Evolutionary conservation across 257 asterid species (phyloP), one percentile per base, ranked within the genome.

Genomic region (Orobanche coerulescens): DNA sequence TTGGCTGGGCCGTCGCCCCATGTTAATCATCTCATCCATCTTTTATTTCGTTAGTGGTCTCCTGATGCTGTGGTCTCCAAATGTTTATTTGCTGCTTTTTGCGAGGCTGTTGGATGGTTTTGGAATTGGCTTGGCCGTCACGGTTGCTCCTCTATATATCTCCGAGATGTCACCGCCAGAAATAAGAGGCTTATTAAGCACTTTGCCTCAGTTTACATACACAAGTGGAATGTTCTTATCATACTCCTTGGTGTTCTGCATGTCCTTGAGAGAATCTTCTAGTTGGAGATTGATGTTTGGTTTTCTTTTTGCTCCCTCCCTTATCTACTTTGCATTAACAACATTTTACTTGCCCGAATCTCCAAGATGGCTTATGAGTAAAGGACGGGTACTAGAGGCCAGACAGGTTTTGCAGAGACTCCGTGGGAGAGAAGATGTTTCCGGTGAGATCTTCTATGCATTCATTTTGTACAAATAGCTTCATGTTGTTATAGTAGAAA

Each of bases 351-450:
- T 86, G 75, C 95, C 95, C 0, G 95, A 86, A 66, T 86, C 95
- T 49, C 95, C 95, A 0, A 79, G 95, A 58, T 86, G 95, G 95
- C 88, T 86, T 10, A 82, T 86, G 11, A 83, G 83, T 62, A 86
- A 86, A 74, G 91, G 95, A 15, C 39, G 78, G 46, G 70, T 74
- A 81, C 20, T 61, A 15, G 95, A 86, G 73, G 86, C 88, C 9
- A 86, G 64, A 49, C 72, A 64, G 60, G 86, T 78, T 54, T 54
- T 86, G 76, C 84, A 79, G 67, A 78, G 75, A 39, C 80, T 83
- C 16, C 83, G 86, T 12, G 86, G 85, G 43, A 79, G 58, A 39
- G 81, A 86, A 47, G 88, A 86, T 72, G 85, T 86, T 33, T 64
- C 85, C 1, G 82, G 94, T 85, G 31, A 71, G 79, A 65, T 65